phyloP scores from a whole-genome alignment of 495 filamentous ascomycete genomes.

The Trichoderma parareesei region DNA sequence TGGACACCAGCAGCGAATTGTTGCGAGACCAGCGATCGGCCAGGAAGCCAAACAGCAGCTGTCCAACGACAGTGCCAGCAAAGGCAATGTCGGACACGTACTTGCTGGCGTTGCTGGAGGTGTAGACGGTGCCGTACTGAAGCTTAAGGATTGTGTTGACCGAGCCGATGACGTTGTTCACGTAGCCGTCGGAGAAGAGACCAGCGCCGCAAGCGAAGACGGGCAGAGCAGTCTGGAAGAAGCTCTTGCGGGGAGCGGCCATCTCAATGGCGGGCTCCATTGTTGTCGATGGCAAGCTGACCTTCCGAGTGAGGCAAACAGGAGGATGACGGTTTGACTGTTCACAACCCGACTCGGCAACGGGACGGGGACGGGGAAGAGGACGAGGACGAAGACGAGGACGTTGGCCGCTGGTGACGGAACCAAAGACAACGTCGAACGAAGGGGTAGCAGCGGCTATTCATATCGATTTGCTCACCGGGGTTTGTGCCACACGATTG shows the following conservation, averaged over 20 bases:
- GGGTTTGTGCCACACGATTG: neutral
- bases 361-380: neutral
- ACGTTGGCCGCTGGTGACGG: neutral
- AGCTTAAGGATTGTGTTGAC: slow-evolving; percentile 60
- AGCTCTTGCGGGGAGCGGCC: neutral
- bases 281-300: neutral
- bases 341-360: neutral
- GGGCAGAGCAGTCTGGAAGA: slow-evolving; percentile 25
- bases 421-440: neutral
- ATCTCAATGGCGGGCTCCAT: slow-evolving; percentile 6
- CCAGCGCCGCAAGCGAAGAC: slow-evolving; percentile 80
- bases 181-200: slow-evolving; percentile 83
- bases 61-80: slow-evolving; percentile 79
- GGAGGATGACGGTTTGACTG: neutral
- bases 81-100: slow-evolving; percentile 78
- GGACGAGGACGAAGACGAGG: neutral
- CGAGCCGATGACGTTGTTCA: slow-evolving; percentile 81
- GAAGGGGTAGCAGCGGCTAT: slow-evolving; percentile 6
- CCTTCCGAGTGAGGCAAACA: neutral
- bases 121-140: slow-evolving; percentile 59
- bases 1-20: slow-evolving; percentile 71
- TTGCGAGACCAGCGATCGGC: slow-evolving; percentile 79
- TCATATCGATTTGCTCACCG: neutral
- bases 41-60: slow-evolving; percentile 73
- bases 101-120: slow-evolving; percentile 52